These are phyloP conservation scores for Pulchroboletus neoregius DNA, from an alignment of 1,284 basidiomycete genomes.

Conservation along the genomic window DNA sequence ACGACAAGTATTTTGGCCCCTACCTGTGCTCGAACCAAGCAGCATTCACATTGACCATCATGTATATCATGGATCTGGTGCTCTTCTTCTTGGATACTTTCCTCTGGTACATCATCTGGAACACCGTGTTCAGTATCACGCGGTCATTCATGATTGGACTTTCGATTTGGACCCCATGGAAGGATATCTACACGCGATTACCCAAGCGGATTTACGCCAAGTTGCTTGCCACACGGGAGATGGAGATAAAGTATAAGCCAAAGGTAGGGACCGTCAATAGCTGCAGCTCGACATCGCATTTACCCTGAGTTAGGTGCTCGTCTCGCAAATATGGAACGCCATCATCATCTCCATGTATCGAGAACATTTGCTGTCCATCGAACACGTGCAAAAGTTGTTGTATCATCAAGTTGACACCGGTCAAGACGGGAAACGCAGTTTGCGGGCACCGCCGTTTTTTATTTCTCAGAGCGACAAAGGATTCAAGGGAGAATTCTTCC, in stretches of 20 bases:
- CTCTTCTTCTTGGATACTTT: constrained; percentile 98
- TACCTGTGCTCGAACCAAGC: constrained; percentile 85
- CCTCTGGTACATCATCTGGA: constrained; percentile 98
- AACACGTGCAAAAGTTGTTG: constrained; percentile 90
- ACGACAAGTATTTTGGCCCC: constrained; percentile 78
- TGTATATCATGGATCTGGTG: constrained; percentile 94
- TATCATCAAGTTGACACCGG: constrained; percentile 91
- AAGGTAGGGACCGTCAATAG: constrained; percentile 54
- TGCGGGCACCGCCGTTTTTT: constrained; percentile 93
- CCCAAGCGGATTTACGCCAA: constrained; percentile 96
- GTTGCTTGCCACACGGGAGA: constrained; percentile 84
- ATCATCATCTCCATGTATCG: constrained; percentile 99
- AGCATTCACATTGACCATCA: constrained; percentile 88
- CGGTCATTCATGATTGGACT: constrained; percentile 88
- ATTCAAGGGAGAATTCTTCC: constrained; percentile 90
- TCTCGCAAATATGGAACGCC: constrained; percentile 97
- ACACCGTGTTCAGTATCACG: constrained; percentile 88
- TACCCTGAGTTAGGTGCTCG: constrained; percentile 67
- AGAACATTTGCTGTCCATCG: constrained; percentile 92
- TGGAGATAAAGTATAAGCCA: constrained; percentile 97
- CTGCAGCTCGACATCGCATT: neutral
- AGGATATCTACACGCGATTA: constrained; percentile 87
- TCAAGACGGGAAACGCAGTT: constrained; percentile 79
- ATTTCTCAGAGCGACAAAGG: constrained; percentile 85
- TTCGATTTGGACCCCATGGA: constrained; percentile 97